Evolutionary conservation across 2,329 filamentous ascomycete genomes (phyloP).

Genomic region (Hypoxylon rubiginosum): DNA sequence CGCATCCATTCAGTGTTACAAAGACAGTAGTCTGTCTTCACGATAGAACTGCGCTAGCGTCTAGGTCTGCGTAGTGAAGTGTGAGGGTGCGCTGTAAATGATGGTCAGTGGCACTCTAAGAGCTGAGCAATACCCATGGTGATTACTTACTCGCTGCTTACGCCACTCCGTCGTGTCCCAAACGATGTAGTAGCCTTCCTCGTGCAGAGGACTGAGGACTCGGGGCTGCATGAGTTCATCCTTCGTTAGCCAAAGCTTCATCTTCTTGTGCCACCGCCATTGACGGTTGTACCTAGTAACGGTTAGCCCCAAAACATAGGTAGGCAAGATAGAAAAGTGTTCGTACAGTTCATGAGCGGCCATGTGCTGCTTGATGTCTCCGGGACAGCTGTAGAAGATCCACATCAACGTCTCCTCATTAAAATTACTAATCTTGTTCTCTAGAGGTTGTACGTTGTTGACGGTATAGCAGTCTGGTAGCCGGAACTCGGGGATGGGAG

Average conservation of each 20-base stretch:
- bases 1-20: constrained; percentile 31
- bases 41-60: constrained; percentile 56
- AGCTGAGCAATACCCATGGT: background rate
- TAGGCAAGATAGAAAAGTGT: constrained; percentile 1
- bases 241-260: constrained; percentile 76
- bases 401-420: constrained; percentile 78
- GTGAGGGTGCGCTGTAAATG: constrained; percentile 68
- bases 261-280: constrained; percentile 78
- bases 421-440: constrained; percentile 75
- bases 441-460: constrained; percentile 74
- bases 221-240: constrained; percentile 75
- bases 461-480: constrained; percentile 77
- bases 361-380: constrained; percentile 73
- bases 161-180: constrained; percentile 74
- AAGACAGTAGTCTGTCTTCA: constrained; percentile 22
- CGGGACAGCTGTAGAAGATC: constrained; percentile 77
- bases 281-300: constrained; percentile 68
- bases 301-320: constrained; percentile 30
- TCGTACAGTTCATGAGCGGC: constrained; percentile 74
- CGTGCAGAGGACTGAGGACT: constrained; percentile 68
- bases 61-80: constrained; percentile 72
- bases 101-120: constrained; percentile 3
- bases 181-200: constrained; percentile 76
- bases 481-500: constrained; percentile 68
- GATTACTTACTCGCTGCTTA: constrained; percentile 69